Conservation (phyloP, 805 yeast species). For the Lipomyces anomalus region DNA sequence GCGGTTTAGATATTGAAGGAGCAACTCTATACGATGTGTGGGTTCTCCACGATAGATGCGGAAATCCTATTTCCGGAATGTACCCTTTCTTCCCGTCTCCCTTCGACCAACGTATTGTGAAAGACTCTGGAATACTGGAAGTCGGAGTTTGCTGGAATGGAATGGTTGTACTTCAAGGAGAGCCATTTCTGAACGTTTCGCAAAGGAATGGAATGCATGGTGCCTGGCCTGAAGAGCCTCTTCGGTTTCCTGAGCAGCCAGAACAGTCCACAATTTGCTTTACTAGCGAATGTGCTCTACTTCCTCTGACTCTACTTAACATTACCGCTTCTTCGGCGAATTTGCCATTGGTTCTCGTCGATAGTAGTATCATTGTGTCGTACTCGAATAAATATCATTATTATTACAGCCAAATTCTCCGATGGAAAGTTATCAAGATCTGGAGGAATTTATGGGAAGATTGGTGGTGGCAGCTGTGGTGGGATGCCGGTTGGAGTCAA, state of each 20-base stretch:
- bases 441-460: too few species aligned
- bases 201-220: too few species aligned
- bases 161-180: conserved; percentile 13
- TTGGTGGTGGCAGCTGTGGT: too few species aligned
- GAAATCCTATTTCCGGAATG: conserved; percentile 11
- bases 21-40: conserved; percentile 19
- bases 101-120: conserved; percentile 3
- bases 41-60: conserved; percentile 16
- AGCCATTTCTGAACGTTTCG: conserved; percentile 10
- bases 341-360: too few species aligned
- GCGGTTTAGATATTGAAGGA: conserved; percentile 13
- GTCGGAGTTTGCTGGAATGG: conserved; percentile 23
- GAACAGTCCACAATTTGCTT: conserved; percentile 8
- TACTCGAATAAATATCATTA: too few species aligned
- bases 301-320: conserved; percentile 13
- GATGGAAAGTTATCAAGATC: too few species aligned
- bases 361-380: too few species aligned
- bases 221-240: conserved; percentile 4
- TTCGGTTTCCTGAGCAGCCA: conserved; percentile 17
- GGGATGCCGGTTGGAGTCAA: too few species aligned
- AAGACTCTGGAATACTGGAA: conserved; percentile 6
- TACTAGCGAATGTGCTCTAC: conserved; percentile 17
- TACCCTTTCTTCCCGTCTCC: conserved; percentile 9
- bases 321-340: too few species aligned
- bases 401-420: too few species aligned